Conservation (phyloP, 2,329 filamentous ascomycete species). For the Aspergillus texensis region DNA sequence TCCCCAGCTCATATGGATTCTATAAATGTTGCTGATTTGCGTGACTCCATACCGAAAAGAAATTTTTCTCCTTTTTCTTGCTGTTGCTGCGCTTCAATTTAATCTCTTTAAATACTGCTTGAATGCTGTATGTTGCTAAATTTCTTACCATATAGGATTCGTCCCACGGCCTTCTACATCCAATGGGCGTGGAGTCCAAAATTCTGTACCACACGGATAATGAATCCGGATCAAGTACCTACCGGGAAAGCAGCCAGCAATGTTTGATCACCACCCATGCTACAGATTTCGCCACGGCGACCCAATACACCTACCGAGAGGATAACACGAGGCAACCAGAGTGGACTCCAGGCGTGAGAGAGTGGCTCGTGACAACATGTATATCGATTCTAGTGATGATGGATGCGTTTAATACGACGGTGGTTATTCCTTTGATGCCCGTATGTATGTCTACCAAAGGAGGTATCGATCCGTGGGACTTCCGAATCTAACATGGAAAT, state of each 20-base stretch:
- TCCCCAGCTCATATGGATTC: not conserved
- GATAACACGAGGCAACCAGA: constrained; percentile 5
- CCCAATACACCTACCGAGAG: constrained; percentile 7
- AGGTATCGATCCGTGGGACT: not conserved
- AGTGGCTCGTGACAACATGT: constrained; percentile 46
- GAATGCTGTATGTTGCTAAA: not conserved
- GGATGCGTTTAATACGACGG: constrained; percentile 54
- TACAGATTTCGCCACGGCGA: constrained; percentile 5
- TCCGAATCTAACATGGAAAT: not conserved
- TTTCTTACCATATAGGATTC: not conserved
- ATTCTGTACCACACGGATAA: constrained; percentile 18
- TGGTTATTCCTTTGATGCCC: constrained; percentile 50
- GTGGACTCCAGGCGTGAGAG: constrained; percentile 44
- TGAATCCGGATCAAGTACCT: constrained; percentile 13
- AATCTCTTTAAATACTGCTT: not conserved
- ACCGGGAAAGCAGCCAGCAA: constrained; percentile 10
- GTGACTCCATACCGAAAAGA: not conserved
- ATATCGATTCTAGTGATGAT: constrained; percentile 51
- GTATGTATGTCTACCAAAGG: constrained; percentile 30
- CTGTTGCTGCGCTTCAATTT: not conserved
- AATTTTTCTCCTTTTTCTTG: not conserved
- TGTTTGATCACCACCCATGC: constrained; percentile 10
- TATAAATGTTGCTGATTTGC: not conserved
- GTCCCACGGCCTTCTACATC: not conserved
- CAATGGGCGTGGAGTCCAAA: constrained; percentile 22